phyloP scores from a whole-genome alignment of 2,329 filamentous ascomycete genomes.

The Chaetomium sp. region DNA sequence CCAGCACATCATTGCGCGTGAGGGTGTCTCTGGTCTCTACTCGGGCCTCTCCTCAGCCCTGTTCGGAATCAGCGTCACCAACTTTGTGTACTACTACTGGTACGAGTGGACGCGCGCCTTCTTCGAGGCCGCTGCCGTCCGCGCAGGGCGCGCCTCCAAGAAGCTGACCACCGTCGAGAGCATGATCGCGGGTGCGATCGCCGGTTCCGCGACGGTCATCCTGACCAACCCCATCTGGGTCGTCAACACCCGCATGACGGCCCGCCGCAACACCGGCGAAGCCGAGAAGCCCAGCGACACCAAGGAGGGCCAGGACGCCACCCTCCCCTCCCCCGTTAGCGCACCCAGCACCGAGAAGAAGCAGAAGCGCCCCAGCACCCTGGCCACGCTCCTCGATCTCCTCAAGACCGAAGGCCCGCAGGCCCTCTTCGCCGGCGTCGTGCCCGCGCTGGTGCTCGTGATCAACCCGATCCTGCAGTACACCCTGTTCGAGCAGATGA shows the following conservation, averaged over 20 bases:
- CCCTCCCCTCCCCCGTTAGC: constrained; percentile 21
- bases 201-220: constrained; percentile 88
- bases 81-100: constrained; percentile 99
- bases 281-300: constrained; percentile 14
- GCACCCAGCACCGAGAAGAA: constrained; percentile 18
- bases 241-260: constrained; percentile 96
- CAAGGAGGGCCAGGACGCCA: constrained; percentile 28
- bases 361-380: constrained; percentile 59
- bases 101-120: constrained; percentile 93
- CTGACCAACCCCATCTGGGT: constrained; percentile 99
- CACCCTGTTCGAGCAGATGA: constrained; percentile 97
- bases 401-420: constrained; percentile 76
- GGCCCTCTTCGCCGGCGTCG: constrained; percentile 84
- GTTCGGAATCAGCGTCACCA: constrained; percentile 96
- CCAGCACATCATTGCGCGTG: constrained; percentile 79
- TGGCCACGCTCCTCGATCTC: constrained; percentile 74
- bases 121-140: constrained; percentile 72
- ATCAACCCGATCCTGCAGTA: constrained; percentile 99
- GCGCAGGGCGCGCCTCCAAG: constrained; percentile 64
- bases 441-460: constrained; percentile 87
- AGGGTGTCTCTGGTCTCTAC: constrained; percentile 84
- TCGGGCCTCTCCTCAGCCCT: constrained; percentile 88
- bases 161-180: constrained; percentile 87
- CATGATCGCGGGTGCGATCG: constrained; percentile 91
- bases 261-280: constrained; percentile 54